Evolutionary conservation across 306 rosid species (phyloP).

Genomic region (Gastrolobium bilobum): DNA sequence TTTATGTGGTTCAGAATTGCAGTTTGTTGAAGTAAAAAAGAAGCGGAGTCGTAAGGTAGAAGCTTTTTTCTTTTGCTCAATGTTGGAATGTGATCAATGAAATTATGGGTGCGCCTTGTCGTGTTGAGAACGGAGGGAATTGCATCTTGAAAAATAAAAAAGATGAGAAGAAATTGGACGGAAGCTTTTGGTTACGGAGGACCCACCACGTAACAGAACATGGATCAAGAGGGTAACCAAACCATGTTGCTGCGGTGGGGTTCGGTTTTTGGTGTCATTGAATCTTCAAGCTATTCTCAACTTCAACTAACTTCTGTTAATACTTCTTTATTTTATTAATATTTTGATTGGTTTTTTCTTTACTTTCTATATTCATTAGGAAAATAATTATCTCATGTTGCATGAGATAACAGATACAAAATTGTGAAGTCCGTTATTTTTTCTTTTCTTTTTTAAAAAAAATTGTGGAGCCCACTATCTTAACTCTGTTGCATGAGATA

Average conservation of each 20-base stretch:
- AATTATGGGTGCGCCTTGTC: slow-evolving; percentile 49
- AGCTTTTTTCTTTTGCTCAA: not conserved
- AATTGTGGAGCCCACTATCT: too few relatives aligned
- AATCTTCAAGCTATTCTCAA: slow-evolving; percentile 28
- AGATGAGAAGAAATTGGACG: not conserved
- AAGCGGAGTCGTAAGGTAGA: slow-evolving; percentile 18
- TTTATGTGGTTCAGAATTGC: not conserved
- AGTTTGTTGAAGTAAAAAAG: not conserved
- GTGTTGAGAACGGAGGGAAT: slow-evolving; percentile 22
- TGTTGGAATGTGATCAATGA: slow-evolving; percentile 23
- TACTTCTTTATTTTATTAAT: not conserved
- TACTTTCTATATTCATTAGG: too few relatives aligned
- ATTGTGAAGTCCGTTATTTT: too few relatives aligned
- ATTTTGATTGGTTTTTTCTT: not conserved
- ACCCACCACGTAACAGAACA: slow-evolving; percentile 51
- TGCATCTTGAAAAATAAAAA: too few relatives aligned
- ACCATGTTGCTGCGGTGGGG: slow-evolving; percentile 43
- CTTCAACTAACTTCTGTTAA: not conserved
- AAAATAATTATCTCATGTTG: too few relatives aligned
- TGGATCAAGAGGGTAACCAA: slow-evolving; percentile 38
- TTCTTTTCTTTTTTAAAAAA: too few relatives aligned
- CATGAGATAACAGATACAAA: too few relatives aligned
- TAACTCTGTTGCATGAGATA: too few relatives aligned
- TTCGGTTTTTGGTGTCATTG: slow-evolving; percentile 33
- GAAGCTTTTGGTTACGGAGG: slow-evolving; percentile 10